phyloP scores from a whole-genome alignment of 345 rosid species.

The Populus alba region DNA sequence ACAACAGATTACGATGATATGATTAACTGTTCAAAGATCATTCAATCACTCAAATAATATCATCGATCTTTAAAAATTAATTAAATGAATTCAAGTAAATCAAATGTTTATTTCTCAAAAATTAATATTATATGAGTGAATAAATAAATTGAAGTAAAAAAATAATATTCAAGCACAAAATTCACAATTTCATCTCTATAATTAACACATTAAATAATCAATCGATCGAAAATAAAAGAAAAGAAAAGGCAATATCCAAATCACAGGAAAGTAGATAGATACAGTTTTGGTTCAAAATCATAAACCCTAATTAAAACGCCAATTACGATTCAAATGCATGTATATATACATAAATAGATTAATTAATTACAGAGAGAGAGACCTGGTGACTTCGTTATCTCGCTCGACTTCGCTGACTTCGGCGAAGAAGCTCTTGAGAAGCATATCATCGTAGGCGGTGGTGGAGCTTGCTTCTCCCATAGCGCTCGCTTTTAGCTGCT shows the following conservation, averaged over 20 bases:
- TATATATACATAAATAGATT: neutral
- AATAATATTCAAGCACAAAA: neutral
- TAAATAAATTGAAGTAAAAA: too few relatives aligned
- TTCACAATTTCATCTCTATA: neutral
- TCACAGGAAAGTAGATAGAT: neutral
- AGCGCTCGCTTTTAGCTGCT: neutral
- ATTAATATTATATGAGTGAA: too few relatives aligned
- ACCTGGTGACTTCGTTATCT: slow-evolving; percentile 94
- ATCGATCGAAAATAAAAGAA: neutral
- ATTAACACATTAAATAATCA: neutral
- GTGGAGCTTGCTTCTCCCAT: slow-evolving; percentile 49
- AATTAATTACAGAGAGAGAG: neutral
- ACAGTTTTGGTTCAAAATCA: neutral
- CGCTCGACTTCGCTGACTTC: slow-evolving; percentile 97
- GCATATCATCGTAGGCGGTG: slow-evolving; percentile 58
- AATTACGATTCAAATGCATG: neutral
- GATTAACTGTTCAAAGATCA: neutral
- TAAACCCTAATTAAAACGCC: neutral
- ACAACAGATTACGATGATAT: neutral
- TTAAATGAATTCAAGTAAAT: too few relatives aligned
- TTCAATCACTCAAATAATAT: neutral
- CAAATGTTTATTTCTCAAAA: too few relatives aligned
- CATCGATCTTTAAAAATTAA: too few relatives aligned
- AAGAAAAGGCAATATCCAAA: neutral
- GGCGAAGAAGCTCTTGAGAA: slow-evolving; percentile 88